phyloP scores from a whole-genome alignment of 2,329 filamentous ascomycete species.

The Monilinia fructigena region DNA sequence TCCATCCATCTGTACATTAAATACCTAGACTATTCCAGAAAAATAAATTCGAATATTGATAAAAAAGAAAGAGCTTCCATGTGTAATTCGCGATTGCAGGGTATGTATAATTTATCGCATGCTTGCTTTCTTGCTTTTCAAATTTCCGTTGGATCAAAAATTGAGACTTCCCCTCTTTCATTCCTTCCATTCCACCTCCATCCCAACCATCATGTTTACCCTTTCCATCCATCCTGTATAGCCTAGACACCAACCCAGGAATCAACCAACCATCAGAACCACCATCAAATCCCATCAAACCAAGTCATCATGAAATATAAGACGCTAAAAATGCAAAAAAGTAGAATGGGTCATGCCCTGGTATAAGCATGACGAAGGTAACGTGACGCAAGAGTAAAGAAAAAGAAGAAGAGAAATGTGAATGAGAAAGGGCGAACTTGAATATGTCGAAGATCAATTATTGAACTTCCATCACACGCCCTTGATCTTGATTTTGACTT shows the following conservation, averaged over 20 bases:
- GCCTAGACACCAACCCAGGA: constrained; percentile 9
- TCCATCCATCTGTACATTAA: constrained; percentile 16
- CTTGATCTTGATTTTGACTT: constrained; percentile 24
- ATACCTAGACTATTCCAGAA: constrained; percentile 15
- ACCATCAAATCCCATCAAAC: constrained; percentile 7
- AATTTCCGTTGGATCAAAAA: background rate
- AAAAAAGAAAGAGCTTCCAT: background rate
- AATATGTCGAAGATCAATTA: constrained; percentile 20
- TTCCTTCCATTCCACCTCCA: background rate
- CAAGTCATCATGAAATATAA: constrained; percentile 9
- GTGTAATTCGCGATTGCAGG: background rate
- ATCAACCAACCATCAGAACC: constrained; percentile 11
- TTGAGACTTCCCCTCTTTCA: background rate
- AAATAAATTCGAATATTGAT: constrained; percentile 3
- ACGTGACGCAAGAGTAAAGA: constrained; percentile 1
- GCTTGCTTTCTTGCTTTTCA: background rate
- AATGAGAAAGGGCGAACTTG: background rate
- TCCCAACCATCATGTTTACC: background rate
- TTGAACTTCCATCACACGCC: constrained; percentile 37
- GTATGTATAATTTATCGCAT: background rate
- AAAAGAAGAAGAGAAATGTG: background rate
- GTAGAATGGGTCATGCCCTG: constrained; percentile 1
- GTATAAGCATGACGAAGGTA: background rate
- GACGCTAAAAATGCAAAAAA: constrained; percentile 18
- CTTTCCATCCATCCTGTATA: constrained; percentile 3